phyloP scores from a whole-genome alignment of 768 basidiomycete genomes.

The Auriscalpium vulgare region DNA sequence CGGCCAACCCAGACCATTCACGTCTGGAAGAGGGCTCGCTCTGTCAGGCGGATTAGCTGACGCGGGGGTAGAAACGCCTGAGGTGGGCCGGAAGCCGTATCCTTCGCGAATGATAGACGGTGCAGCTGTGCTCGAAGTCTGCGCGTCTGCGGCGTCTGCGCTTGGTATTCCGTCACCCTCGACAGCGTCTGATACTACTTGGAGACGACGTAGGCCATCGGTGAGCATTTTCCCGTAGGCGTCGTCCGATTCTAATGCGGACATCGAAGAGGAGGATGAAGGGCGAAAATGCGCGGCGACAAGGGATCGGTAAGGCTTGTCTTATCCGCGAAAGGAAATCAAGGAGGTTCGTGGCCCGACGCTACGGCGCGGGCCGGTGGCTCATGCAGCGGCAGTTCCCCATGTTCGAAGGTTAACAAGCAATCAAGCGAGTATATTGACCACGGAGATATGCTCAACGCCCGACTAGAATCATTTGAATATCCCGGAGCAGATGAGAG shows the following conservation, averaged over 20 bases:
- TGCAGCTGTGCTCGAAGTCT: background rate
- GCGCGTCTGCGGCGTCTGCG: background rate
- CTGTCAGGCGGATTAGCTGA: conserved; percentile 24
- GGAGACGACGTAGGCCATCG: conserved; percentile 39
- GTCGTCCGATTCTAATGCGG: conserved; percentile 19
- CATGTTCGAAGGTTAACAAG: too few species aligned
- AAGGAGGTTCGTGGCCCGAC: background rate
- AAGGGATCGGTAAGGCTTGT: background rate
- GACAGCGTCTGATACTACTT: conserved; percentile 10
- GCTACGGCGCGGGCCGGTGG: too few species aligned
- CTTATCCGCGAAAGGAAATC: background rate
- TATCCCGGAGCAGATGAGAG: conserved; percentile 30
- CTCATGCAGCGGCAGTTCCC: too few species aligned
- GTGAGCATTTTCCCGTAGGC: conserved; percentile 35
- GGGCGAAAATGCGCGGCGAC: background rate
- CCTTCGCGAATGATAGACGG: conserved; percentile 46
- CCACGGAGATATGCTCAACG: too few species aligned
- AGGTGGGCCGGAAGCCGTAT: conserved; percentile 72
- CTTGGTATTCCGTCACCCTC: background rate
- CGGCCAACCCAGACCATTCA: conserved; percentile 89
- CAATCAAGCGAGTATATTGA: too few species aligned
- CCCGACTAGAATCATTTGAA: too few species aligned
- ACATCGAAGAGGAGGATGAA: conserved; percentile 11
- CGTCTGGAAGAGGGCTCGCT: conserved; percentile 33
- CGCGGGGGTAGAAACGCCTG: conserved; percentile 59